phyloP scores from a whole-genome alignment of 225 moss, liverwort and hornwort genomes.

The Takakia lepidozioides region DNA sequence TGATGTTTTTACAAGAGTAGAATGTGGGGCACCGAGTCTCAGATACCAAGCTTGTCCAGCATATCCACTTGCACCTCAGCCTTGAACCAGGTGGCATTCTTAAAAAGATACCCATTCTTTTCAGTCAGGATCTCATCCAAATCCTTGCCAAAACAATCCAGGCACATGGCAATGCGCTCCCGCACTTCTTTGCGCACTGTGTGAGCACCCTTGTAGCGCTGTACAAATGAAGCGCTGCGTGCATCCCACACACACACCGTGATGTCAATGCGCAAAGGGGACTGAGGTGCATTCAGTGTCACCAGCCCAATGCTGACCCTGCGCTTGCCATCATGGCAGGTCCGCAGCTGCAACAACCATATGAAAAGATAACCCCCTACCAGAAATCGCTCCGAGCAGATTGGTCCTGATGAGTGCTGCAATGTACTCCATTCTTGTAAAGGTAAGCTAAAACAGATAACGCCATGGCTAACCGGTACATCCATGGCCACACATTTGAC shows the following conservation, averaged over 20 bases:
- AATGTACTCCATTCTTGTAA: conserved; percentile 5
- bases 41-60: conserved; percentile 6
- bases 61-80: conserved; percentile 7
- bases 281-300: conserved; percentile 1
- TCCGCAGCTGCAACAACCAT: conserved; percentile 6
- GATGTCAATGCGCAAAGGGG: conserved; percentile 4
- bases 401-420: conserved; percentile 1
- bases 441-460: conserved; percentile 4
- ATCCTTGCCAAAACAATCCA: conserved; percentile 9
- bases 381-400: conserved; percentile 9
- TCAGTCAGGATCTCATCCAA: conserved; percentile 4
- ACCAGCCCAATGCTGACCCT: conserved; percentile 6
- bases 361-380: conserved; percentile 5
- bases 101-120: conserved; percentile 1
- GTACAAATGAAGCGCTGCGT: neutral
- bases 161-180: conserved; percentile 13
- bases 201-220: conserved; percentile 8
- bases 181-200: conserved; percentile 2
- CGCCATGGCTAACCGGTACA: conserved; percentile 5
- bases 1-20: no score
- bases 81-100: conserved; percentile 7
- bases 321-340: neutral
- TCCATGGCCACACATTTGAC: conserved; percentile 5
- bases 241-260: conserved; percentile 5
- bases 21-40: no score